phyloP scores from a whole-genome alignment of 2,329 filamentous ascomycete genomes.

The Clarireedia monteithiana region DNA sequence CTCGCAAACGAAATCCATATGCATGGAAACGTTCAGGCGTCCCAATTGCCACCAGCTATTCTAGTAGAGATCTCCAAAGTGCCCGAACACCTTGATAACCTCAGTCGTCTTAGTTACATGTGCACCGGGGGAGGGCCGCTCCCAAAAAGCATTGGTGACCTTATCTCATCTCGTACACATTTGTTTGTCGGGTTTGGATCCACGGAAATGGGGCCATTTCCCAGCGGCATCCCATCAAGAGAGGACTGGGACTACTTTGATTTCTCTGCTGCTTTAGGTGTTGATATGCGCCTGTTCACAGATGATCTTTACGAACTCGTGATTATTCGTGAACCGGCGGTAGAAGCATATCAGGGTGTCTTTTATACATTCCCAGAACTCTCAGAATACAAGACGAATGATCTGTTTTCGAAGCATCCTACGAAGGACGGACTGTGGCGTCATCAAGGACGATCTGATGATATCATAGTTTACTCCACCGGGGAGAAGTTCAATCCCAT shows the following conservation, averaged over 20 bases:
- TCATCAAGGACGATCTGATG: constrained; percentile 32
- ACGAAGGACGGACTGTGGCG: constrained; percentile 29
- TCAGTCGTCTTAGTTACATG: not conserved
- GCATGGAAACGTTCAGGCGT: not conserved
- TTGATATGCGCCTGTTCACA: not conserved
- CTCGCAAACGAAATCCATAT: not conserved
- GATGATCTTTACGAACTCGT: constrained; percentile 23
- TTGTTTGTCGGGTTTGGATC: not conserved
- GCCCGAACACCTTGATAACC: not conserved
- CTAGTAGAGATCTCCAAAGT: constrained; percentile 2
- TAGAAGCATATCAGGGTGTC: constrained; percentile 20
- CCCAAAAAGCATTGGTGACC: not conserved
- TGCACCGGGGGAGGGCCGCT: not conserved
- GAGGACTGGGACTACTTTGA: constrained; percentile 3
- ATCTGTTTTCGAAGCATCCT: constrained; percentile 33
- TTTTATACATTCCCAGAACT: constrained; percentile 31
- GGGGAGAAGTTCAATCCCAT: constrained; percentile 37
- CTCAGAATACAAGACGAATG: constrained; percentile 30
- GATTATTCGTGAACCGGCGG: constrained; percentile 8
- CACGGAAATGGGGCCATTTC: not conserved
- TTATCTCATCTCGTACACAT: not conserved
- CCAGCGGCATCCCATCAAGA: not conserved
- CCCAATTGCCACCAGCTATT: not conserved
- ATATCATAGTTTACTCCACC: constrained; percentile 35
- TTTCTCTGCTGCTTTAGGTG: not conserved